Conservation (phyloP, 176 grass and related monocot genomes). For the Coix lacrymajobi region DNA sequence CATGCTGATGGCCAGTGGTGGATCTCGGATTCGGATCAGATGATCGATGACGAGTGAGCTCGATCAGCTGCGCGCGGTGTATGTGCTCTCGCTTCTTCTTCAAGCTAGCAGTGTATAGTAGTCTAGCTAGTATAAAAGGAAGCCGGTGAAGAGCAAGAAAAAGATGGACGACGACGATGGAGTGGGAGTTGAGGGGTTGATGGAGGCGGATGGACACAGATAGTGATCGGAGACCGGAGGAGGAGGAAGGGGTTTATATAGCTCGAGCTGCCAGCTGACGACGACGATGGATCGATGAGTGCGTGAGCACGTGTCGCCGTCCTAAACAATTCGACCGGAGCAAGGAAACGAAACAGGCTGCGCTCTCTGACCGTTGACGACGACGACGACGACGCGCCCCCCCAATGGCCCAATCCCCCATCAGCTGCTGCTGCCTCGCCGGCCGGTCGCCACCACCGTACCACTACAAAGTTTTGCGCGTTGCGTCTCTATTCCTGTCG, state of each 20-base stretch:
- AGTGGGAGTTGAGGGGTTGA: no score
- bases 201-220: background rate
- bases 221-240: background rate
- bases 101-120: no score
- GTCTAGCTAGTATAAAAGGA: no score
- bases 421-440: background rate
- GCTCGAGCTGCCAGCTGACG: background rate
- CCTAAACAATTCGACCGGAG: background rate
- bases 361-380: conserved; percentile 33
- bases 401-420: no score
- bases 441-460: background rate
- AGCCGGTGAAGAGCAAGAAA: no score
- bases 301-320: background rate
- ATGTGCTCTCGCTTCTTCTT: no score
- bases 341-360: background rate
- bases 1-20: background rate
- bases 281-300: background rate
- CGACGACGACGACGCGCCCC: background rate
- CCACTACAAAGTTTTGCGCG: background rate
- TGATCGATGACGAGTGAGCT: background rate
- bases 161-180: no score
- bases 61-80: background rate
- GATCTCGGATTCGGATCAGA: background rate
- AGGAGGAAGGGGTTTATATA: background rate
- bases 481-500: background rate